Base-by-base conservation (phyloP, 192 early-diverging fungal genomes). In the Dissophora ornata region DNA sequence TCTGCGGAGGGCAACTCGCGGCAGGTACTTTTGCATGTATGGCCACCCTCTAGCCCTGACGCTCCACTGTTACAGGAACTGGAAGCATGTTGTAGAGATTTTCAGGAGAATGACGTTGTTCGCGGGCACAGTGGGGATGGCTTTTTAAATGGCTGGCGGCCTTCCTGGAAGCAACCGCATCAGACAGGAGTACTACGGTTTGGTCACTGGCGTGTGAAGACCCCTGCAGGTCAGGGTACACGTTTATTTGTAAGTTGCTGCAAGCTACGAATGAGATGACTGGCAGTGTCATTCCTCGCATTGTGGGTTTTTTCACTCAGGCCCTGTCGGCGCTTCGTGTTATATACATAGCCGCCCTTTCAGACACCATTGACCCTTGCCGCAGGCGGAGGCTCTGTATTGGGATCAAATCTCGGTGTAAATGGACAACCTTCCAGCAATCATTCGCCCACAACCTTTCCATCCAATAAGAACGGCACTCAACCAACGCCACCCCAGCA, bases 1-100 rank as follows among this genome's bases (percentile, higher is more conserved):
- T 77, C 73, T 12, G 73, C 73, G 22, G 73, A 77, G n/a, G 73
- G 73, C n/a, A 77, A 77, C 30, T 77, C 73, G 25, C 57, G 73
- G 1, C 73, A 77, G 38, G 73, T 77, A 6, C 59, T 77, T 16
- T 26, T 77, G 24, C 73, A 77, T 57, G 73, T 77, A 13, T 77
- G 73, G 73, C 73, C 73, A 34, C 73, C 73, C 11, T 67, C 52
- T 7, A 44, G 45, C 13, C 46, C 57, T 7, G 65, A 77, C 25
- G 29, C 58, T 12, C 45, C 64, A 11, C 53, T 77, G 1, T 29
- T 77, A 26, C 48, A 77, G 44, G 67, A 67, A 62, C 53, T 77
- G 6, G 73, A 77, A 30, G 52, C 57, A n/a, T 61, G 63, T 15
- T 77, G 73, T 22, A 48, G 64, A 11, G 63, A 77, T 16, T 77